These are phyloP conservation scores for Candida anutae DNA, from an alignment of 1,139 yeast genomes.

Conservation along the genomic window DNA sequence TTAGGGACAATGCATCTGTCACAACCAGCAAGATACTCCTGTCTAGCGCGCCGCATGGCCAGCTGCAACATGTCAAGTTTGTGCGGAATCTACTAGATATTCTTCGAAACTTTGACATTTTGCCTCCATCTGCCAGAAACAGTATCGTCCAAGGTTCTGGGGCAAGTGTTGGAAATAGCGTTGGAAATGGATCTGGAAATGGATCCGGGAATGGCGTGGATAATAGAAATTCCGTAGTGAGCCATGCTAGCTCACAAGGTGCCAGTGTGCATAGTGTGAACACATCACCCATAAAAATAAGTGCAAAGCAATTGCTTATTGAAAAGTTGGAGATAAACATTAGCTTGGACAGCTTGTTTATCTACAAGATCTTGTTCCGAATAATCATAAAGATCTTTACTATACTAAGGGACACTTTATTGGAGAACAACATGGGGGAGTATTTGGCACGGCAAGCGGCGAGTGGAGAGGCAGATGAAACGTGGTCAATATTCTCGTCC, in stretches of 20 bases:
- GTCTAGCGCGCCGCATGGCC: constrained; percentile 9
- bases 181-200: background rate
- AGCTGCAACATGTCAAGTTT: constrained; percentile 29
- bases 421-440: constrained; percentile 3
- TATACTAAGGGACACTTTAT: constrained; percentile 10
- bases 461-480: constrained; percentile 9
- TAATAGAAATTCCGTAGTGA: background rate
- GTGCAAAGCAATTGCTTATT: constrained; percentile 34
- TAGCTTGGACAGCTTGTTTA: constrained; percentile 32
- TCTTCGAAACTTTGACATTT: constrained; percentile 36
- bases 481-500: constrained; percentile 31
- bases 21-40: constrained; percentile 1
- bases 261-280: constrained; percentile 6
- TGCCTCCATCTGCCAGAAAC: no score
- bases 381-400: constrained; percentile 23
- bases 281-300: constrained; percentile 34
- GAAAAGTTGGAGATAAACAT: constrained; percentile 42
- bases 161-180: constrained; percentile 2
- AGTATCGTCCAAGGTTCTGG: no score
- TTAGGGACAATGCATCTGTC: constrained; percentile 1
- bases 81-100: constrained; percentile 26
- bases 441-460: constrained; percentile 1
- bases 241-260: constrained; percentile 3
- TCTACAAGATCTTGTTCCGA: constrained; percentile 29
- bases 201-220: background rate